These are phyloP conservation scores for Zasmidium citrigriseum DNA, from an alignment of 2,329 filamentous ascomycete genomes.

Conservation along the genomic window DNA sequence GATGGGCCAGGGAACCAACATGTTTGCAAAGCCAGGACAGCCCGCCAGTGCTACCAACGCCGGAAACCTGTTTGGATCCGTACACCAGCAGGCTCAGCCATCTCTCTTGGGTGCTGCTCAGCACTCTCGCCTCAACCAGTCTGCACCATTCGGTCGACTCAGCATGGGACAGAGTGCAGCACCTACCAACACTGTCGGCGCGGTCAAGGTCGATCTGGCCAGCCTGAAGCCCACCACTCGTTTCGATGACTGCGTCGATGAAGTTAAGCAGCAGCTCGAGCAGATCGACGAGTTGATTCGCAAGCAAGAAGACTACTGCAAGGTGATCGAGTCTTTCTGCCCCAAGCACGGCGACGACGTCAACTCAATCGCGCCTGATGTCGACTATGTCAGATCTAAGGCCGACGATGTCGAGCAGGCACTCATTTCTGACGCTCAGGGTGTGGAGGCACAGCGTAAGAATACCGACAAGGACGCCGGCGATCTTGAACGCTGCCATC, in stretches of 20 bases:
- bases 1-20: constrained; percentile 33
- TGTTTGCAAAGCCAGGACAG: constrained; percentile 28
- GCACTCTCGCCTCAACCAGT: constrained; percentile 21
- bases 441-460: constrained; percentile 58
- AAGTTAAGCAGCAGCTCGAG: constrained; percentile 76
- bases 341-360: constrained; percentile 65
- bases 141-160: constrained; percentile 34
- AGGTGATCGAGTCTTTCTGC: constrained; percentile 70
- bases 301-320: constrained; percentile 72
- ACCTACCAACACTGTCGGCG: constrained; percentile 47
- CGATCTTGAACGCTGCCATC: constrained; percentile 71
- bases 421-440: constrained; percentile 62
- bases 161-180: constrained; percentile 52
- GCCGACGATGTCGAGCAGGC: constrained; percentile 64
- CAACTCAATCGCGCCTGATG: constrained; percentile 64
- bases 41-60: constrained; percentile 20
- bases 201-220: constrained; percentile 73
- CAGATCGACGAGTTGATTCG: constrained; percentile 78
- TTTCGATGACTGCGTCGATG: constrained; percentile 84
- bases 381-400: constrained; percentile 63
- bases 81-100: constrained; percentile 29
- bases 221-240: constrained; percentile 84
- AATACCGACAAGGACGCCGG: constrained; percentile 66
- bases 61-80: constrained; percentile 28
- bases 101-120: constrained; percentile 29